Evolutionary conservation across 768 basidiomycete genomes (phyloP).

Genomic region (Lactarius evosmus): DNA sequence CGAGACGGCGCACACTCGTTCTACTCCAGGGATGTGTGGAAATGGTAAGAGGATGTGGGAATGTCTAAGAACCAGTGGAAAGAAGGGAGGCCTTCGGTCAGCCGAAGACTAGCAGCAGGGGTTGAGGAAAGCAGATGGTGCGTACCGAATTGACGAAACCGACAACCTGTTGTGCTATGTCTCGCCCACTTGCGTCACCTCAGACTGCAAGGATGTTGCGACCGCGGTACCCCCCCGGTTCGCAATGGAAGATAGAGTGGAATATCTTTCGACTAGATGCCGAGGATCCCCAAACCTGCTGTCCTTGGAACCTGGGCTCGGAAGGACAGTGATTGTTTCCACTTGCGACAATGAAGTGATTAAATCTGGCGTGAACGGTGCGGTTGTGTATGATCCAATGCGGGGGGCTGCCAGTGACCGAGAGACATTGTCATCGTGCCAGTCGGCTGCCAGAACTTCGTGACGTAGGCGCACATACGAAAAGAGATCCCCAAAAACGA

Average conservation of each 20-base stretch:
- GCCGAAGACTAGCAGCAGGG: constrained; percentile 42
- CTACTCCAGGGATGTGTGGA: background rate
- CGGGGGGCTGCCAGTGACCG: constrained; percentile 46
- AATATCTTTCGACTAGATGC: constrained; percentile 39
- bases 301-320: constrained; percentile 38
- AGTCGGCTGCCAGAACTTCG: constrained; percentile 42
- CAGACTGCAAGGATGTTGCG: constrained; percentile 51
- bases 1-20: background rate
- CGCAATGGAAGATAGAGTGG: too few species aligned
- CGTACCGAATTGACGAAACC: constrained; percentile 49
- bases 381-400: constrained; percentile 30
- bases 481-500: constrained; percentile 39
- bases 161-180: constrained; percentile 43
- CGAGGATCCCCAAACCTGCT: constrained; percentile 46
- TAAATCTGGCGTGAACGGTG: constrained; percentile 39
- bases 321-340: constrained; percentile 55
- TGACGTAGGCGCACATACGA: constrained; percentile 44
- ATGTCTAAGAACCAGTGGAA: constrained; percentile 20
- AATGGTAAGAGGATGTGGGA: constrained; percentile 18
- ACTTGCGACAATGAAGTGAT: constrained; percentile 53
- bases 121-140: constrained; percentile 35
- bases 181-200: constrained; percentile 45
- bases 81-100: too few species aligned
- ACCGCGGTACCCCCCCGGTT: constrained; percentile 43
- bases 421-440: constrained; percentile 38